These are phyloP conservation scores for Cladosporium sp. DNA, from an alignment of 2,329 filamentous ascomycete genomes.

Conservation along the genomic window DNA sequence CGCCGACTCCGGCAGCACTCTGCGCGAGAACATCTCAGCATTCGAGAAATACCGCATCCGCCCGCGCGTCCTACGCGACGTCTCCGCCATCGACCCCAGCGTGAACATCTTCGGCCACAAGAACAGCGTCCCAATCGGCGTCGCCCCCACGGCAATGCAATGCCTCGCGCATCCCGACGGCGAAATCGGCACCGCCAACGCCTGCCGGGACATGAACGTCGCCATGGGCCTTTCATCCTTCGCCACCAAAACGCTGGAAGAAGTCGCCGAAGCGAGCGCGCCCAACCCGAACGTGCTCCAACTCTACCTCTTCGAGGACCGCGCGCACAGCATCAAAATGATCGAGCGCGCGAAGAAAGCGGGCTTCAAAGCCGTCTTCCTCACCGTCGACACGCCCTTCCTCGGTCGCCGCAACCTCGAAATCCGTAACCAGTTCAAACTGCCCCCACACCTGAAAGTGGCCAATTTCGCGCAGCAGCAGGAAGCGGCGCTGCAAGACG, in stretches of 20 bases:
- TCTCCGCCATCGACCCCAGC: slow-evolving; percentile 37
- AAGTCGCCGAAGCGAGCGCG: slow-evolving; percentile 43
- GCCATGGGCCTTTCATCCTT: slow-evolving; percentile 50
- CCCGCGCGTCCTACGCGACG: slow-evolving; percentile 38
- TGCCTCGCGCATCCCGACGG: slow-evolving; percentile 50
- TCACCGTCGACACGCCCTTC: slow-evolving; percentile 55
- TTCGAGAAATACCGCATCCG: slow-evolving; percentile 45
- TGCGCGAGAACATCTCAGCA: slow-evolving; percentile 49
- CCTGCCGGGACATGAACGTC: slow-evolving; percentile 42
- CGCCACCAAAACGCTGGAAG: slow-evolving; percentile 47
- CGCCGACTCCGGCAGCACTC: slow-evolving; percentile 33
- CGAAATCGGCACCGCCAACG: slow-evolving; percentile 48
- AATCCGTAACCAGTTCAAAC: slow-evolving; percentile 50
- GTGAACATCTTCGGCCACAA: slow-evolving; percentile 44
- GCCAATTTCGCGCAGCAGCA: slow-evolving; percentile 31
- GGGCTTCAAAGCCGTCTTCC: slow-evolving; percentile 53
- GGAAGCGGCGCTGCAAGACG: slow-evolving; percentile 17
- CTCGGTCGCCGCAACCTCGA: slow-evolving; percentile 53
- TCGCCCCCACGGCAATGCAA: slow-evolving; percentile 53
- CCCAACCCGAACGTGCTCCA: slow-evolving; percentile 51
- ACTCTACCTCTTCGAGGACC: slow-evolving; percentile 52
- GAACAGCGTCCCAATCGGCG: slow-evolving; percentile 48
- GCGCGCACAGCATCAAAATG: slow-evolving; percentile 44
- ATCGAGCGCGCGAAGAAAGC: slow-evolving; percentile 33
- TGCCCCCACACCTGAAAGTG: slow-evolving; percentile 33